Evolutionary conservation across 805 yeast species (phyloP), one percentile per base, ranked within the genome.

Genomic region (Pichia manshurica): DNA sequence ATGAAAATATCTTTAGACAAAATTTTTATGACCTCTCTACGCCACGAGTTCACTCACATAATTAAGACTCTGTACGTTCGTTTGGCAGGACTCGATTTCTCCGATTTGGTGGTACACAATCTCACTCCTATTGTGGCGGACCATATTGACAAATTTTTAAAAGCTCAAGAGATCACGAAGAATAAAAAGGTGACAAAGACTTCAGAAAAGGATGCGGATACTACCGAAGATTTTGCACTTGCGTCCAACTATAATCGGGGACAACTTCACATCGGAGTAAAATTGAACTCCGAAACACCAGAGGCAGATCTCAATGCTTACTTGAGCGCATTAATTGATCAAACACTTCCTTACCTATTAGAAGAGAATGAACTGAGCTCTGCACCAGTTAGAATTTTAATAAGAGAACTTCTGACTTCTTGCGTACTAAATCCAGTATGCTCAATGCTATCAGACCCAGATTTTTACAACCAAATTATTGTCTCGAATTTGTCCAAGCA

Each of bases 391-490:
- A 48, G 53, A 0, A 61, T 73, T 0, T 65, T 90, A 9, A 56
- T 83, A 0, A 68, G 81, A 34, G 96, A 90, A 56, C 69, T 90
- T 5, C 45, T 87, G 2, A 61, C 86, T 0, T 70, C 79, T 21
- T 73, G 77, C 46, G 77, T 88, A 0, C 52, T 87, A 10, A 59
- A 63, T 20, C 86, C 88, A 0, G 45, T 77, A 0, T 48, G 71
- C 4, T 59, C 67, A 6, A 75, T 83, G 65, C 55, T 84, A 1
- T 66, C 82, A 0, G 90, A 84, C 42, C 78, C 91, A 1, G 95
- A 88, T 60, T 84, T 79, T 50, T 84, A 84, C 78, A 90, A 90
- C 60, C 76, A 79, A 47, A 57, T 72, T 36, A 71, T 88, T 15
- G 80, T 81, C 9, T 74, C 75, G 44, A 61, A 75, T 2, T 76